Evolutionary conservation across 176 grass and related monocot species (phyloP).

Genomic region (Oryza glumipatula): DNA sequence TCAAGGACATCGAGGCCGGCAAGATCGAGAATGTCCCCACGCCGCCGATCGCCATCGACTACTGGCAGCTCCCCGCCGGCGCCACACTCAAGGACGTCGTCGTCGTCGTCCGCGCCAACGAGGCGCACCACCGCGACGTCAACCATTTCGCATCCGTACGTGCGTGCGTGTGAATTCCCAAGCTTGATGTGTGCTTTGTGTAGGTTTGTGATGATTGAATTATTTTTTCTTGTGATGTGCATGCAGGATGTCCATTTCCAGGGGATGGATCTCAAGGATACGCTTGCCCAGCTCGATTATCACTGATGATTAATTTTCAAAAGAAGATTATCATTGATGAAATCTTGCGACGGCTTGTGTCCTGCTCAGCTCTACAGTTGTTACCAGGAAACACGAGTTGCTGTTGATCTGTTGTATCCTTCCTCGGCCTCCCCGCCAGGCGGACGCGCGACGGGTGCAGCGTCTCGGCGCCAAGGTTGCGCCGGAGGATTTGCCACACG

Average conservation of each 20-base stretch:
- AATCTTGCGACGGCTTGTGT: too few relatives aligned
- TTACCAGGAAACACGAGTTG: background rate
- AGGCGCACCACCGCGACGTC: conserved; percentile 81
- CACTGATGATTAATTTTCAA: conserved; percentile 39
- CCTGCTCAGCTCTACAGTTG: background rate
- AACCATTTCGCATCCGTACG: conserved; percentile 79
- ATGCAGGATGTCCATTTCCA: conserved; percentile 77
- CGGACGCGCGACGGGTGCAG: too few relatives aligned
- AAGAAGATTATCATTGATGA: too few relatives aligned
- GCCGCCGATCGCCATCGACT: conserved; percentile 77
- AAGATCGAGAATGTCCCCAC: conserved; percentile 64
- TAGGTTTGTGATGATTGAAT: conserved; percentile 19
- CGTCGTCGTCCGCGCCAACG: conserved; percentile 66
- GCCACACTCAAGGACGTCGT: conserved; percentile 82
- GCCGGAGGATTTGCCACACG: too few relatives aligned
- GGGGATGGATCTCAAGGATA: conserved; percentile 68
- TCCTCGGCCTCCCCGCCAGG: too few relatives aligned
- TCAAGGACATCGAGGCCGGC: conserved; percentile 68
- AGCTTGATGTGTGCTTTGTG: background rate
- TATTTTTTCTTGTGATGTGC: conserved; percentile 21
- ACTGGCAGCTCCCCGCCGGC: conserved; percentile 63
- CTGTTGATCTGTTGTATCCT: background rate
- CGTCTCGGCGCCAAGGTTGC: too few relatives aligned
- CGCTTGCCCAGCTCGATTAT: conserved; percentile 67
- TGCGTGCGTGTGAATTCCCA: conserved; percentile 38